phyloP scores from a whole-genome alignment of 257 asterid genomes.

The Solanum dulcamara region DNA sequence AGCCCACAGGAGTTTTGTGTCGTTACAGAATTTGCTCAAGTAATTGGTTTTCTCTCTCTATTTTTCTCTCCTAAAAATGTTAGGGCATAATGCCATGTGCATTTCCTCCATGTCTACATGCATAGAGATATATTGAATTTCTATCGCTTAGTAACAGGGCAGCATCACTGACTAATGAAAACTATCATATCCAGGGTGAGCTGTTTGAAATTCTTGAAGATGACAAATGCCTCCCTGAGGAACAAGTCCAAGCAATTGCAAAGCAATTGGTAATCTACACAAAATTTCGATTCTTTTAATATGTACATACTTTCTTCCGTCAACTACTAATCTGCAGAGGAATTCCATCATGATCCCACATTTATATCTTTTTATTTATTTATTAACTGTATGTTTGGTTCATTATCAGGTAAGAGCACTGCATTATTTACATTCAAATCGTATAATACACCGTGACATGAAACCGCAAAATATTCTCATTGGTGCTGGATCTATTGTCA shows the following conservation, averaged over 20 bases:
- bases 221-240: constrained; percentile 97
- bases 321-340: not conserved
- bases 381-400: not conserved
- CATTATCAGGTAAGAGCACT: constrained; percentile 72
- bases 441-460: constrained; percentile 98
- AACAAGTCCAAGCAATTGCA: constrained; percentile 98
- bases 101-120: not conserved
- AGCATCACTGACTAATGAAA: constrained; percentile 9
- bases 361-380: not conserved
- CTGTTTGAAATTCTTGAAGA: constrained; percentile 97
- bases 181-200: constrained; percentile 58
- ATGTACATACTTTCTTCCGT: not conserved
- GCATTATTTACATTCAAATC: constrained; percentile 93
- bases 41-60: constrained; percentile 11
- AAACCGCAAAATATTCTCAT: constrained; percentile 97
- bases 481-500: constrained; percentile 86
- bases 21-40: constrained; percentile 95
- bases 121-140: not conserved
- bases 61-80: not conserved
- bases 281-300: not conserved
- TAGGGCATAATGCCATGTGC: not conserved
- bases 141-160: not conserved
- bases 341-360: not conserved
- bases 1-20: constrained; percentile 97
- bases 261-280: constrained; percentile 67